phyloP scores from a whole-genome alignment of 306 rosid species.

The Pterocarpus santalinus region DNA sequence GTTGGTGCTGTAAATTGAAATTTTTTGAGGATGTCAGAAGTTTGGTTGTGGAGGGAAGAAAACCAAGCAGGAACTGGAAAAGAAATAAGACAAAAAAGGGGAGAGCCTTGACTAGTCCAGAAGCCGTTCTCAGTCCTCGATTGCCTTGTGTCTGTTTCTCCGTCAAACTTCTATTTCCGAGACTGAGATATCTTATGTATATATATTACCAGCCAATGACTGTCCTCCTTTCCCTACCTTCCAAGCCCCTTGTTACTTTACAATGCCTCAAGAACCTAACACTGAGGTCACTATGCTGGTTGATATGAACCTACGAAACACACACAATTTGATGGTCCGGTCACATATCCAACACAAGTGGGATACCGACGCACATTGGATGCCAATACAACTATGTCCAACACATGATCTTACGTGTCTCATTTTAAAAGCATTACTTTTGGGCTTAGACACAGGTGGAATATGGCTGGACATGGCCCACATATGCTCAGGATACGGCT shows the following conservation, averaged over 20 bases:
- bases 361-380: too few relatives aligned
- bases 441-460: too few relatives aligned
- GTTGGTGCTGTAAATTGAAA: conserved; percentile 19
- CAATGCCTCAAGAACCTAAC: neutral
- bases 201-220: neutral
- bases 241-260: too few relatives aligned
- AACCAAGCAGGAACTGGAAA: conserved; percentile 5
- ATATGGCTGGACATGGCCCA: too few relatives aligned
- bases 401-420: too few relatives aligned
- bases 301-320: neutral
- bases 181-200: too few relatives aligned
- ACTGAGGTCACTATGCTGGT: neutral
- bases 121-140: conserved; percentile 12
- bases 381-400: too few relatives aligned
- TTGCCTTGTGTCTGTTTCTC: neutral
- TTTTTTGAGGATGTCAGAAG: neutral
- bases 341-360: too few relatives aligned
- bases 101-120: neutral
- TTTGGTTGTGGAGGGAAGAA: neutral
- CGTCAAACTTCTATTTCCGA: too few relatives aligned
- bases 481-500: too few relatives aligned
- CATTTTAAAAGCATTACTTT: too few relatives aligned
- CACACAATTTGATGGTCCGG: too few relatives aligned
- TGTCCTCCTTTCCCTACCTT: neutral
- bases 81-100: conserved; percentile 33